phyloP scores from a whole-genome alignment of 2,329 filamentous ascomycete genomes.

The Aspergillus spinulosporus region DNA sequence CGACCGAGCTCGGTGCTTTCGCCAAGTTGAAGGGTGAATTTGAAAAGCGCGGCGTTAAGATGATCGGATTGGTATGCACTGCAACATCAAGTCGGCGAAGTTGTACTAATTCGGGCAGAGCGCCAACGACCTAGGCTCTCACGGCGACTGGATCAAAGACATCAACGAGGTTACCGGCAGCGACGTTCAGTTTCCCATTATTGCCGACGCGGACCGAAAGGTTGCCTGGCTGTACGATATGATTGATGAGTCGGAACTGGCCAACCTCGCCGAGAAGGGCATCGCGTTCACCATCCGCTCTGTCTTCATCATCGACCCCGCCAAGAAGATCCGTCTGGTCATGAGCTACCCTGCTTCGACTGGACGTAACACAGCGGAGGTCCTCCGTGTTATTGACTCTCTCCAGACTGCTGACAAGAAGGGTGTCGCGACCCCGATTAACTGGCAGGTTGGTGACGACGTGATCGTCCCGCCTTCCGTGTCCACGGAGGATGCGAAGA shows the following conservation, averaged over 20 bases:
- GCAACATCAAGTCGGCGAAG: not conserved
- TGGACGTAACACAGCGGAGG: constrained; percentile 77
- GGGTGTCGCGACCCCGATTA: constrained; percentile 83
- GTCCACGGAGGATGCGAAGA: constrained; percentile 80
- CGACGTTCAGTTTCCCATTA: constrained; percentile 73
- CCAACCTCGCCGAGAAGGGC: constrained; percentile 77
- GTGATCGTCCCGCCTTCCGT: constrained; percentile 86
- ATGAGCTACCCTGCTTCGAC: constrained; percentile 91
- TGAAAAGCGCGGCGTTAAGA: constrained; percentile 80
- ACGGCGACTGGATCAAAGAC: constrained; percentile 86
- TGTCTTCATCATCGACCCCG: constrained; percentile 91
- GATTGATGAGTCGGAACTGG: constrained; percentile 78
- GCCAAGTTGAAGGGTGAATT: constrained; percentile 88
- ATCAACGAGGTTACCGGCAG: constrained; percentile 75
- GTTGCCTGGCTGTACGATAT: constrained; percentile 77
- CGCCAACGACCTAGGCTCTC: constrained; percentile 79
- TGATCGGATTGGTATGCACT: constrained; percentile 70
- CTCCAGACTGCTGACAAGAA: constrained; percentile 84
- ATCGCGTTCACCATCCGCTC: constrained; percentile 83
- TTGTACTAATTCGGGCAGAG: constrained; percentile 38
- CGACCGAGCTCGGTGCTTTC: constrained; percentile 90
- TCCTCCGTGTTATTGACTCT: constrained; percentile 75
- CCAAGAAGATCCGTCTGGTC: constrained; percentile 89
- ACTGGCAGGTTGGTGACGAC: constrained; percentile 86
- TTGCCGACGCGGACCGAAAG: constrained; percentile 76